phyloP scores from a whole-genome alignment of 441 rosid genomes.

The Populus tomentosa region DNA sequence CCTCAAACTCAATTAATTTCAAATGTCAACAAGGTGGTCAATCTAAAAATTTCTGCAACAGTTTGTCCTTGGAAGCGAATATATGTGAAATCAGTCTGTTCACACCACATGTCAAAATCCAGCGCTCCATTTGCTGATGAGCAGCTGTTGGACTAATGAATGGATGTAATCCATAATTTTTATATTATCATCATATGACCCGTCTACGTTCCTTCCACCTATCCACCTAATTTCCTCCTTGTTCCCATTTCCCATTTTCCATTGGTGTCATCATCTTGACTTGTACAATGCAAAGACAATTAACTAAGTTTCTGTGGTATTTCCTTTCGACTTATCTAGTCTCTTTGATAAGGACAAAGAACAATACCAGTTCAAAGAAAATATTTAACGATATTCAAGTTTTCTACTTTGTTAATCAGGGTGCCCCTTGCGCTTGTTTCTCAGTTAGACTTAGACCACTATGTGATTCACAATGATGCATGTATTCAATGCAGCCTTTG shows the following conservation, averaged over 20 bases:
- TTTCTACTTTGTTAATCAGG: neutral
- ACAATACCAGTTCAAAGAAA: neutral
- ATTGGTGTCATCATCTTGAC: slow-evolving; percentile 5
- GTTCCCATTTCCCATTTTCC: neutral
- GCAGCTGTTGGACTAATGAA: neutral
- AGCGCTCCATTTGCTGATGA: neutral
- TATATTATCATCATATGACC: neutral
- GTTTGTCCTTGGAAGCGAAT: neutral
- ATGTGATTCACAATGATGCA: neutral
- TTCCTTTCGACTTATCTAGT: neutral
- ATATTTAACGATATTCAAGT: neutral
- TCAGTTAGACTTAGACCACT: neutral
- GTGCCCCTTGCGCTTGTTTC: neutral
- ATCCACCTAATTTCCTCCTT: neutral
- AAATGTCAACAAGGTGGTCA: neutral
- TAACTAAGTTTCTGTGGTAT: neutral
- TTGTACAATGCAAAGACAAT: slow-evolving; percentile 3
- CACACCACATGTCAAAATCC: slow-evolving; percentile 10
- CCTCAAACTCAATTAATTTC: neutral
- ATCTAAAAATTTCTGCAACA: neutral
- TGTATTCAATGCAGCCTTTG: neutral
- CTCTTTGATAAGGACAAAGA: slow-evolving; percentile 3
- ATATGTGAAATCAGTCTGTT: neutral
- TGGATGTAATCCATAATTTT: slow-evolving; percentile 1
- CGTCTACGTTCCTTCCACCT: slow-evolving; percentile 10